Evolutionary conservation across 1,139 yeast genomes (phyloP).

Genomic region (Candida sanyaensis): DNA sequence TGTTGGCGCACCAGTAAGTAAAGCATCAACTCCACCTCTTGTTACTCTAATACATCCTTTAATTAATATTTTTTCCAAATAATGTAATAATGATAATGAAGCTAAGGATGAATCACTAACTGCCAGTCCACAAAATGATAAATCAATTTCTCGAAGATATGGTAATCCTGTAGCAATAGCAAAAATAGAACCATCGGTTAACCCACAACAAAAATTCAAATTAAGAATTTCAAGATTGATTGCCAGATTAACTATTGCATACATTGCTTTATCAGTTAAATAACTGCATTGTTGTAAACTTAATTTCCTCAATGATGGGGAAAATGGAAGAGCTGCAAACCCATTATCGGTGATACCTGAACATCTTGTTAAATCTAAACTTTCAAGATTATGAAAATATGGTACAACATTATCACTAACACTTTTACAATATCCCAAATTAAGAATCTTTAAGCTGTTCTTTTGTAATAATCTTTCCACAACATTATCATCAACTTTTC

Average conservation of each 20-base stretch:
- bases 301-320: constrained; percentile 53
- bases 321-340: constrained; percentile 58
- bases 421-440: constrained; percentile 75
- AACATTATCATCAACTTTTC: constrained; percentile 72
- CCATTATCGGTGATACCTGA: constrained; percentile 78
- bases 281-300: constrained; percentile 73
- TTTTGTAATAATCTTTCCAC: constrained; percentile 66
- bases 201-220: constrained; percentile 72
- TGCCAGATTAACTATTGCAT: constrained; percentile 62
- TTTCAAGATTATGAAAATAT: constrained; percentile 56
- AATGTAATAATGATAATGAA: constrained; percentile 56
- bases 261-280: constrained; percentile 64
- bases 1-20: constrained; percentile 57
- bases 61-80: constrained; percentile 49
- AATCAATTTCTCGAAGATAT: constrained; percentile 49
- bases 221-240: constrained; percentile 57
- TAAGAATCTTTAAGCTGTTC: constrained; percentile 46
- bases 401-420: constrained; percentile 67
- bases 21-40: constrained; percentile 69
- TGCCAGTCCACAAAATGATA: constrained; percentile 79
- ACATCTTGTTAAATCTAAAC: constrained; percentile 69
- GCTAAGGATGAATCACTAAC: constrained; percentile 71
- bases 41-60: constrained; percentile 78
- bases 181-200: constrained; percentile 68
- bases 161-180: constrained; percentile 67